Evolutionary conservation across 139 green algal species (phyloP).

Genomic region (Monoraphidium neglectum): DNA sequence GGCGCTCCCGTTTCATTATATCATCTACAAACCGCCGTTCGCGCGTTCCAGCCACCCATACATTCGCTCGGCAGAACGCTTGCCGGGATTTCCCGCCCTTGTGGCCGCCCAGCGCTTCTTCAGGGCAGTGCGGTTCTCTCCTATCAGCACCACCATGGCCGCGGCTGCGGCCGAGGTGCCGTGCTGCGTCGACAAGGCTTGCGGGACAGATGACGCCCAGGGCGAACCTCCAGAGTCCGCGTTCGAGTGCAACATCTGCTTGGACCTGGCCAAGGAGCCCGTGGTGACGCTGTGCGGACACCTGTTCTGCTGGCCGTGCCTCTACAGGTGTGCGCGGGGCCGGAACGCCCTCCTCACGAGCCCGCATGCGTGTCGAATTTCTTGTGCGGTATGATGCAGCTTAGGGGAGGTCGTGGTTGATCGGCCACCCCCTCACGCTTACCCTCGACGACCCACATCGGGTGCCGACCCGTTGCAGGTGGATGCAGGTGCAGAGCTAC

Average conservation of each 20-base stretch:
- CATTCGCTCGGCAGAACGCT: too few relatives aligned
- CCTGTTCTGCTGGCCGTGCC: constrained; percentile 95
- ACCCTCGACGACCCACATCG: not conserved
- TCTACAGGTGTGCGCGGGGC: constrained; percentile 70
- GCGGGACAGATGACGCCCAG: not conserved
- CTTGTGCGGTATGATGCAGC: not conserved
- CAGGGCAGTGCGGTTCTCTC: too few relatives aligned
- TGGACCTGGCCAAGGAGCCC: constrained; percentile 89
- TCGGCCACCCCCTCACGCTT: not conserved
- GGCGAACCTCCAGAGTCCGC: constrained; percentile 33
- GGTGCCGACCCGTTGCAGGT: constrained; percentile 42
- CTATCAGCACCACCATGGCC: too few relatives aligned
- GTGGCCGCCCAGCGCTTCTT: too few relatives aligned
- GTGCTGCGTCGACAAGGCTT: not conserved
- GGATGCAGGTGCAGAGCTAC: constrained; percentile 79
- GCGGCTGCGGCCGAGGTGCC: not conserved
- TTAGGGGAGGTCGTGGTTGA: not conserved
- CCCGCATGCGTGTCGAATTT: not conserved
- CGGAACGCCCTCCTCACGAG: not conserved
- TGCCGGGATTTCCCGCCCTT: too few relatives aligned
- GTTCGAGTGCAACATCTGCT: constrained; percentile 97
- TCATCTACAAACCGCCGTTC: too few relatives aligned
- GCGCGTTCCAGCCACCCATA: too few relatives aligned
- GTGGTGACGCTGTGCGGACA: constrained; percentile 96
- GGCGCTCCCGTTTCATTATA: too few relatives aligned